These are phyloP conservation scores for Hymenoscyphus repandus DNA, from an alignment of 2,329 filamentous ascomycete genomes.

Conservation along the genomic window DNA sequence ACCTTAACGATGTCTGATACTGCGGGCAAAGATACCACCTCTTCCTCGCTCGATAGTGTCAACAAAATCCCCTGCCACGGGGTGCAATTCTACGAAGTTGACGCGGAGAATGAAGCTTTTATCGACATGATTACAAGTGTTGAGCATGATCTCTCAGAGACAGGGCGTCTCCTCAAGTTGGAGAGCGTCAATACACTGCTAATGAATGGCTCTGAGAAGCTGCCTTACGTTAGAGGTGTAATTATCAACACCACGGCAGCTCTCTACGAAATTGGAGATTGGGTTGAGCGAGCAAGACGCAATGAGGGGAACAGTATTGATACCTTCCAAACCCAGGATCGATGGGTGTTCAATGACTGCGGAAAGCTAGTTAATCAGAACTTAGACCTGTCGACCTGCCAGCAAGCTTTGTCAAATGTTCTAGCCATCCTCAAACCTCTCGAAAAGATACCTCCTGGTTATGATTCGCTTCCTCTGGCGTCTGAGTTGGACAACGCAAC, in stretches of 20 bases:
- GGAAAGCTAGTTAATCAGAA: constrained; percentile 1
- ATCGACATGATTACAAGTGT: constrained; percentile 1
- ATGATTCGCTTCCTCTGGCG: not conserved
- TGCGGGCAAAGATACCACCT: not conserved
- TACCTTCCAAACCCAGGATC: not conserved
- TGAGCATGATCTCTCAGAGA: constrained; percentile 1
- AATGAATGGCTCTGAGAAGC: not conserved
- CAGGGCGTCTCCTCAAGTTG: constrained; percentile 1
- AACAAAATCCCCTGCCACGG: not conserved
- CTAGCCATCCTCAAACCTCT: constrained; percentile 2
- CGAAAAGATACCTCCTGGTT: not conserved
- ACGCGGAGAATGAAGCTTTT: constrained; percentile 1
- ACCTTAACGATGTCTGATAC: not conserved
- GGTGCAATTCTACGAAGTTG: not conserved
- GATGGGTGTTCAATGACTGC: constrained; percentile 1
- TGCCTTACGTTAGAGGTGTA: not conserved
- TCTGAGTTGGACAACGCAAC: not conserved
- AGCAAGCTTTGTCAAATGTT: constrained; percentile 3
- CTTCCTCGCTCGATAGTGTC: not conserved
- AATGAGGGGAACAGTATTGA: not conserved
- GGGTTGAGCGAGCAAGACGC: not conserved
- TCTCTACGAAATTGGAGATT: constrained; percentile 2
- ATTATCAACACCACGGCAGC: constrained; percentile 1
- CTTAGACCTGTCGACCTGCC: constrained; percentile 1
- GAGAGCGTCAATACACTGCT: not conserved